These are phyloP conservation scores for Suaeda aralocaspica DNA, from an alignment of 148 eudicot genomes.

Conservation along the genomic window DNA sequence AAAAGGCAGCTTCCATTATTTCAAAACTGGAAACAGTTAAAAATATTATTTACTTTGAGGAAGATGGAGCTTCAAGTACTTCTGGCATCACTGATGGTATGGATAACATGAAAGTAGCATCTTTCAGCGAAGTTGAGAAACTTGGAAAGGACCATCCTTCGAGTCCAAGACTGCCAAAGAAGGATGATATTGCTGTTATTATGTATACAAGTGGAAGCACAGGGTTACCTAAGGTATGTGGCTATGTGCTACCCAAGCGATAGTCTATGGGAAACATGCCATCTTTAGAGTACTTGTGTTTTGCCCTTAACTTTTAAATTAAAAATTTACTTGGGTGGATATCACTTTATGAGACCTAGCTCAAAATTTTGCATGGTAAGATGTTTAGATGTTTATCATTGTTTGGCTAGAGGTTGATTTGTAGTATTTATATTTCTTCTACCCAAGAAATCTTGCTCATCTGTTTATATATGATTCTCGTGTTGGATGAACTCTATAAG, in stretches of 20 bases:
- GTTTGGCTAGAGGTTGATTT: background rate
- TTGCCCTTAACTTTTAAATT: background rate
- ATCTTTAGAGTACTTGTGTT: background rate
- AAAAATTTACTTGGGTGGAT: background rate
- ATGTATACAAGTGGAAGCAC: conserved; percentile 99
- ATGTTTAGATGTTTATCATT: background rate
- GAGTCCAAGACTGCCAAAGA: conserved; percentile 63
- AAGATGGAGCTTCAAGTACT: conserved; percentile 43
- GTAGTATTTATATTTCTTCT: background rate
- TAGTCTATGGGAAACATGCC: background rate
- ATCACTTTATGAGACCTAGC: background rate
- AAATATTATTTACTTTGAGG: conserved; percentile 72
- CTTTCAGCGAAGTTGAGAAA: conserved; percentile 70
- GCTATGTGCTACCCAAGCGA: conserved; percentile 33
- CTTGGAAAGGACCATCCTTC: conserved; percentile 58
- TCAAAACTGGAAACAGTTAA: conserved; percentile 62
- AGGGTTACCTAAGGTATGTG: conserved; percentile 85
- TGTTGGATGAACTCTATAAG: conserved; percentile 2
- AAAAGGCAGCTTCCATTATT: conserved; percentile 64
- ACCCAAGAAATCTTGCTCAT: background rate
- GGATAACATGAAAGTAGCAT: conserved; percentile 43
- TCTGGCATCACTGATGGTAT: conserved; percentile 31
- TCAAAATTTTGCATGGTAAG: background rate
- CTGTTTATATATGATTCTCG: background rate
- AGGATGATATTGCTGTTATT: conserved; percentile 81